Conservation (phyloP, 805 yeast species). For the Osmozyma mogii region DNA sequence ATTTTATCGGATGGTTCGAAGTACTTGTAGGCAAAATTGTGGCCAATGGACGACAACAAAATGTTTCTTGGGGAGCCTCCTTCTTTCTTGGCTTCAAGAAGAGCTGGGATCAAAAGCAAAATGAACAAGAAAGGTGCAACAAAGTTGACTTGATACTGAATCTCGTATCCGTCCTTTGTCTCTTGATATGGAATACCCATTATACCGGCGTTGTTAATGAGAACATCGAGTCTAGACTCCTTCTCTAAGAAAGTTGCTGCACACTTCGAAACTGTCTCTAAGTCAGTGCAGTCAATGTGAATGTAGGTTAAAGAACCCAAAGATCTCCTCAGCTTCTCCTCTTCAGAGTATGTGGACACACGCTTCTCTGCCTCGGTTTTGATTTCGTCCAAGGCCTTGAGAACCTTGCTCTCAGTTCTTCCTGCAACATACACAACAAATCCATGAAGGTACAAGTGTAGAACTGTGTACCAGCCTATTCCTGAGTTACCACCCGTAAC, state of each 20-base stretch:
- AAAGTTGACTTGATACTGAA: conserved; percentile 35
- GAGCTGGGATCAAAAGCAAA: conserved; percentile 18
- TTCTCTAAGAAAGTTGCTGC: conserved; percentile 16
- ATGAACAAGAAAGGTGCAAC: conserved; percentile 30
- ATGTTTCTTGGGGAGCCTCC: conserved; percentile 22
- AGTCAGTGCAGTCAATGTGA: conserved; percentile 20
- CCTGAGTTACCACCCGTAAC: conserved; percentile 37
- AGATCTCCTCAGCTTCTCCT: conserved; percentile 2
- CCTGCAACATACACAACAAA: conserved; percentile 30
- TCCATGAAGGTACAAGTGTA: conserved; percentile 35
- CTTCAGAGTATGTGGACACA: no score
- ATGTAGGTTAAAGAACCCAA: background rate
- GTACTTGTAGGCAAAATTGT: conserved; percentile 17
- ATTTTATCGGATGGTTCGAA: conserved; percentile 18
- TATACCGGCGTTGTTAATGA: conserved; percentile 35
- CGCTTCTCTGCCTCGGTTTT: conserved; percentile 24
- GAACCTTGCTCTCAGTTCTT: conserved; percentile 24
- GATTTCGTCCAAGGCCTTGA: conserved; percentile 25
- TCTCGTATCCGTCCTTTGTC: conserved; percentile 31
- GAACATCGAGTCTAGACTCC: conserved; percentile 24
- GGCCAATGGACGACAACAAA: conserved; percentile 26
- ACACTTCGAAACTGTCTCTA: conserved; percentile 19
- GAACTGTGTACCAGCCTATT: conserved; percentile 32
- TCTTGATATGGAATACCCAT: conserved; percentile 31
- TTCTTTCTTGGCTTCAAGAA: conserved; percentile 14